Conservation (phyloP, 1,139 yeast genomes). For the Pichia sp. region DNA sequence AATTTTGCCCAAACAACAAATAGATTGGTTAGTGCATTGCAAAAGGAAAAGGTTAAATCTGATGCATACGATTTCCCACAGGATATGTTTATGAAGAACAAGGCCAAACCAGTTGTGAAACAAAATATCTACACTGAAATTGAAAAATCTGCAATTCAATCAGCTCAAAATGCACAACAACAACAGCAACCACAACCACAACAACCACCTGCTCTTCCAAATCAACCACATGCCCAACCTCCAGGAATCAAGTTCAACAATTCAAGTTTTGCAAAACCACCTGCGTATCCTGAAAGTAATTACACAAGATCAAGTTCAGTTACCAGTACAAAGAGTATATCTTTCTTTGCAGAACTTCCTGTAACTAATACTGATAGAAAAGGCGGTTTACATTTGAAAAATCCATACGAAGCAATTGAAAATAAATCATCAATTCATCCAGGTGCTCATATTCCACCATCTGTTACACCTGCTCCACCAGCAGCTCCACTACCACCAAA, state of each 20-base stretch:
- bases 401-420: slow-evolving; percentile 23
- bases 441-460: not conserved
- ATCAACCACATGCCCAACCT: not conserved
- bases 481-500: not conserved
- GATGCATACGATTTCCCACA: slow-evolving; percentile 83
- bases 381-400: slow-evolving; percentile 18
- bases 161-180: not conserved
- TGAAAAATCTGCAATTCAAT: slow-evolving; percentile 16
- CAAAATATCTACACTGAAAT: slow-evolving; percentile 29
- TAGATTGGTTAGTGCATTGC: slow-evolving; percentile 36
- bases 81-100: slow-evolving; percentile 46
- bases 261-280: too few relatives aligned
- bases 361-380: slow-evolving; percentile 12
- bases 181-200: not conserved
- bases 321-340: slow-evolving; percentile 14
- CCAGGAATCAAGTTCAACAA: too few relatives aligned
- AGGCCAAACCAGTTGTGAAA: slow-evolving; percentile 30
- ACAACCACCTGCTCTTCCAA: not conserved
- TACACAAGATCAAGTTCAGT: slow-evolving; percentile 12
- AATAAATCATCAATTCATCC: too few relatives aligned
- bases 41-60: slow-evolving; percentile 52
- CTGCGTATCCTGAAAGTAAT: too few relatives aligned
- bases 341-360: slow-evolving; percentile 52
- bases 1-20: slow-evolving; percentile 8
- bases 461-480: not conserved